Evolutionary conservation across 306 rosid genomes (phyloP).

Genomic region (Citrullus amarus): DNA sequence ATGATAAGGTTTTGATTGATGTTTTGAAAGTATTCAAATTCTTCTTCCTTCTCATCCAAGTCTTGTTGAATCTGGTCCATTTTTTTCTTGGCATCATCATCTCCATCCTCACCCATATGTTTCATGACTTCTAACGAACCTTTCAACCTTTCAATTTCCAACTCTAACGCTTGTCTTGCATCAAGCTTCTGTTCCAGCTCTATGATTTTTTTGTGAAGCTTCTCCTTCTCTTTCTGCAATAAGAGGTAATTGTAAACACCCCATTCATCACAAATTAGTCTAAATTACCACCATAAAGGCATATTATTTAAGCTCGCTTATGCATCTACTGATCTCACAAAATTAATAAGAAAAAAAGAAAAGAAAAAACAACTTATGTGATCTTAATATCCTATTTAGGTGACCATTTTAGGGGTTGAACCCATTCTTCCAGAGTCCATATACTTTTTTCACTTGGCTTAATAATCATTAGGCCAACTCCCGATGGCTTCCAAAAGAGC

Average conservation of each 20-base stretch:
- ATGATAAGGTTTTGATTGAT: constrained; percentile 39
- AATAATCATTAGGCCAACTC: neutral
- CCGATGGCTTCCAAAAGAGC: neutral
- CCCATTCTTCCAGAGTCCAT: neutral
- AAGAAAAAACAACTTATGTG: too few species aligned
- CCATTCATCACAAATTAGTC: neutral
- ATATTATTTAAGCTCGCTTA: neutral
- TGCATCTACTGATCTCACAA: neutral
- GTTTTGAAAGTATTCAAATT: constrained; percentile 24
- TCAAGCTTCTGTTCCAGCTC: constrained; percentile 60
- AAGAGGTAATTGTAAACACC: neutral
- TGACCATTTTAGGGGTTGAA: too few species aligned
- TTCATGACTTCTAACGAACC: constrained; percentile 64
- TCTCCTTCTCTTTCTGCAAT: constrained; percentile 56
- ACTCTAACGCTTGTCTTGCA: constrained; percentile 54
- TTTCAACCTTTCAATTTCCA: constrained; percentile 47
- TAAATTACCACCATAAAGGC: neutral
- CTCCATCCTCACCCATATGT: constrained; percentile 56
- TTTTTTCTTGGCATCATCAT: constrained; percentile 34
- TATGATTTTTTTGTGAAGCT: constrained; percentile 31
- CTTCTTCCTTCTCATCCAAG: constrained; percentile 52
- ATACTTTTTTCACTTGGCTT: neutral
- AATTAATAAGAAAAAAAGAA: too few species aligned
- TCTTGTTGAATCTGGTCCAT: constrained; percentile 27
- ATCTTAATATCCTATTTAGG: too few species aligned